Base-by-base conservation (phyloP, 352 stramenopile species). In the Phytophthora quininea region DNA sequence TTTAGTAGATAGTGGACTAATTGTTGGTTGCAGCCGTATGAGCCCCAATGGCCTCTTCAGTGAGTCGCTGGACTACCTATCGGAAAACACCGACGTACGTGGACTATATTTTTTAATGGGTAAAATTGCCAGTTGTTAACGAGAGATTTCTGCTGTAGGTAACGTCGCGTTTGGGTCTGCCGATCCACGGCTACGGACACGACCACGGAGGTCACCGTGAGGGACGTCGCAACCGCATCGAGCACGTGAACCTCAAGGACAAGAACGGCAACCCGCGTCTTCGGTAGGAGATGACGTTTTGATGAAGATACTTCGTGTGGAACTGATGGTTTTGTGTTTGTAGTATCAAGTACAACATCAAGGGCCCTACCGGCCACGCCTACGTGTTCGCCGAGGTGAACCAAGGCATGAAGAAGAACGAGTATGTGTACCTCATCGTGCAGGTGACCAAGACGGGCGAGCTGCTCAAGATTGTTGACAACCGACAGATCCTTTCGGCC, bases 391-490 rank as follows among this genome's bases (percentile, higher is more conserved):
- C 93, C 3, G 94, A 98, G 77, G 89, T 97, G 37, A 95, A 92
- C 54, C 79, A 91, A 53, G 79, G 89, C 64, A 98, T 98, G 93
- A 92, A 95, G 56, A 96, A 91, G 64, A 93, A 93, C 52, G 96
- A 98, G 74, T 98, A 97, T 68, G 96, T 98, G 57, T 98, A 98
- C 76, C 69, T 98, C 55, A 92, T 98, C 71, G 90, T 98, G 42
- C 94, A 98, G 76, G 88, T 98, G 72, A 98, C 94, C 76, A 88
- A 93, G 64, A 96, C 93, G 49, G 86, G 83, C 45, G 80, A 90
- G 55, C 77, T 98, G 15, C 84, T 98, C 68, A 98, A 93, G 63
- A 79, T 98, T 62, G 70, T 94, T 59, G 96, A 98, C 82, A 98
- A 98, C 76, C 84, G 96, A 80, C 85, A 92, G 73, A 89, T 94